Evolutionary conservation across 1,284 basidiomycete genomes (phyloP).

Genomic region (Pseudozyma sp.): DNA sequence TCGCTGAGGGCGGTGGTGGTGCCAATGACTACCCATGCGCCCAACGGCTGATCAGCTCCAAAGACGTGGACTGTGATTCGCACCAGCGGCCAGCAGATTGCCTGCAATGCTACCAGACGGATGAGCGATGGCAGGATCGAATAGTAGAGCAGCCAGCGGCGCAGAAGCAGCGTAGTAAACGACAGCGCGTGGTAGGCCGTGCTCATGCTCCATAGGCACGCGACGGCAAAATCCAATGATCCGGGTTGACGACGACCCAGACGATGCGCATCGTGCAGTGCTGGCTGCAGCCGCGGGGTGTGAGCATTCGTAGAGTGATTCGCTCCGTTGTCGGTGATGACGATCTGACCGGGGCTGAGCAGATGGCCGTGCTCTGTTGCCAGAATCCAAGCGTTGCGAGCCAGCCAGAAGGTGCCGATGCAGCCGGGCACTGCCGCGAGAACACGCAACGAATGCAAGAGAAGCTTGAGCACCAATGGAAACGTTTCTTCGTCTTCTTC

Average conservation of each 20-base stretch:
- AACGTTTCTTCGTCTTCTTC: conserved; percentile 46
- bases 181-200: conserved; percentile 84
- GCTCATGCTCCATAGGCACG: conserved; percentile 71
- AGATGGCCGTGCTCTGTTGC: conserved; percentile 29
- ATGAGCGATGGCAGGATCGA: conserved; percentile 82
- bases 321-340: conserved; percentile 27
- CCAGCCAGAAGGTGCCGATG: conserved; percentile 62
- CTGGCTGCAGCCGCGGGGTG: background rate
- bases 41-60: conserved; percentile 76
- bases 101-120: conserved; percentile 82
- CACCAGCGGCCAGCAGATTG: conserved; percentile 86
- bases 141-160: conserved; percentile 84
- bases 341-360: conserved; percentile 29
- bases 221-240: conserved; percentile 54
- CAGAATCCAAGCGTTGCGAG: conserved; percentile 48
- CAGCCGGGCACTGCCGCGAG: conserved; percentile 65
- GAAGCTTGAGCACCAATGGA: conserved; percentile 48
- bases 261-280: conserved; percentile 6
- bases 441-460: conserved; percentile 62
- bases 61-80: conserved; percentile 79
- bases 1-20: conserved; percentile 75
- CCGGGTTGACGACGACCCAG: conserved; percentile 42
- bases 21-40: conserved; percentile 83
- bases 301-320: conserved; percentile 20
- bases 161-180: conserved; percentile 81